phyloP scores from a whole-genome alignment of 805 yeast species.

The Yamadazyma philogaea region DNA sequence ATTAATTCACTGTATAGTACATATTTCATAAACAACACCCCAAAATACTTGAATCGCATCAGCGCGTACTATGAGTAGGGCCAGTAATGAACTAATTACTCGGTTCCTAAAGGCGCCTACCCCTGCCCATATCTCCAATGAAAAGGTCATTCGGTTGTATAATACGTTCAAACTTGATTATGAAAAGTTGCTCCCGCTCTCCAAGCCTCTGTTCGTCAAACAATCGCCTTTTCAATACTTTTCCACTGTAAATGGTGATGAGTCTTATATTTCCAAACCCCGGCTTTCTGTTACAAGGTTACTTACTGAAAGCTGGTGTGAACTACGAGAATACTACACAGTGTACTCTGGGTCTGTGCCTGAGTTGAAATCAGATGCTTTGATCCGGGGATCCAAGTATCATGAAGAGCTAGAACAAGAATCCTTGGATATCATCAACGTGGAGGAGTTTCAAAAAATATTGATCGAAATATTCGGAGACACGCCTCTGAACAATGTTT shows the following conservation, averaged over 20 bases:
- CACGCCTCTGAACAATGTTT: too few relatives aligned
- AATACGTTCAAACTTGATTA: slow-evolving; percentile 9
- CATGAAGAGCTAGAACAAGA: slow-evolving; percentile 49
- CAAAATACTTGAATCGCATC: neutral
- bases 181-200: slow-evolving; percentile 13
- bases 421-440: slow-evolving; percentile 40
- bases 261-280: slow-evolving; percentile 23
- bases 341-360: slow-evolving; percentile 43
- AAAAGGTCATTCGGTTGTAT: slow-evolving; percentile 12
- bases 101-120: slow-evolving; percentile 3
- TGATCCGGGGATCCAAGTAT: slow-evolving; percentile 44
- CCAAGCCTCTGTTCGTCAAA: slow-evolving; percentile 15
- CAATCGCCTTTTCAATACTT: slow-evolving; percentile 25
- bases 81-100: slow-evolving; percentile 2
- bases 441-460: slow-evolving; percentile 11
- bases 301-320: slow-evolving; percentile 66
- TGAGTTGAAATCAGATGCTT: slow-evolving; percentile 31
- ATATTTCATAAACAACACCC: slow-evolving; percentile 1
- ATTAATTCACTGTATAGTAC: slow-evolving; percentile 17
- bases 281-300: slow-evolving; percentile 60
- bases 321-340: slow-evolving; percentile 52
- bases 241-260: slow-evolving; percentile 22
- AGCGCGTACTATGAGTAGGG: slow-evolving; percentile 1
- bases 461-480: slow-evolving; percentile 7
- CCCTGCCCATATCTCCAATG: slow-evolving; percentile 5